Conservation (phyloP, 2,329 filamentous ascomycete genomes). For the Corinectria fuckeliana region DNA sequence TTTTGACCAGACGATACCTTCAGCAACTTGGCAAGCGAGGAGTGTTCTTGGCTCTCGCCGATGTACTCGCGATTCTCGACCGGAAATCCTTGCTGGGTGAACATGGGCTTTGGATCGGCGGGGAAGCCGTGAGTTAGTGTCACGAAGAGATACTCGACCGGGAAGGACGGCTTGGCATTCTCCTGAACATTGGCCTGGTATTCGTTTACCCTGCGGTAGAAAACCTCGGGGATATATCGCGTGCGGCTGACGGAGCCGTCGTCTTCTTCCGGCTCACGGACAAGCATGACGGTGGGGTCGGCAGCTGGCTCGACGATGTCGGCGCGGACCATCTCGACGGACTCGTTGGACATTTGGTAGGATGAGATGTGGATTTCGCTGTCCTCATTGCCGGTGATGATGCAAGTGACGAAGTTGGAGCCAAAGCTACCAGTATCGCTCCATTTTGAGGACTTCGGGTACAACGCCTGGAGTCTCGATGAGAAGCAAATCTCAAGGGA, state of each 20-base stretch:
- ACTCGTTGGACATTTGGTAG: slow-evolving; percentile 94
- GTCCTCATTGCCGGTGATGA: slow-evolving; percentile 90
- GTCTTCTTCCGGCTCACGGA: slow-evolving; percentile 89
- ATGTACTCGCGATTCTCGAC: slow-evolving; percentile 91
- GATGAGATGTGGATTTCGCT: slow-evolving; percentile 88
- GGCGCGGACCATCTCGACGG: slow-evolving; percentile 95
- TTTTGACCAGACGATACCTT: slow-evolving; percentile 66
- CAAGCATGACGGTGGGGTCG: slow-evolving; percentile 91
- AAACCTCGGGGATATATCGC: slow-evolving; percentile 96
- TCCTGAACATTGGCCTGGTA: slow-evolving; percentile 96
- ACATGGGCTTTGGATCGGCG: slow-evolving; percentile 76
- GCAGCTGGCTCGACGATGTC: slow-evolving; percentile 95
- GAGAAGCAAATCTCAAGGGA: slow-evolving; percentile 93
- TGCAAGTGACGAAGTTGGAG: slow-evolving; percentile 95
- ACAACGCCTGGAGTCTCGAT: slow-evolving; percentile 82
- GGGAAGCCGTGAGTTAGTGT: slow-evolving; percentile 98
- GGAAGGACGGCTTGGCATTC: slow-evolving; percentile 95
- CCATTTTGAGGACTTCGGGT: slow-evolving; percentile 94
- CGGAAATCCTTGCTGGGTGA: slow-evolving; percentile 77
- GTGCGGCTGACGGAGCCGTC: slow-evolving; percentile 71
- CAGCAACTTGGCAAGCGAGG: slow-evolving; percentile 71
- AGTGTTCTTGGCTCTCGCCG: slow-evolving; percentile 83
- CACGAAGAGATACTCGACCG: slow-evolving; percentile 94
- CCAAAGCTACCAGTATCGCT: slow-evolving; percentile 93
- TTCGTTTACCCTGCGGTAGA: slow-evolving; percentile 94